A percentile compares a stretch with the other conserved stretches of the same genome.
phyloP scores from a whole-genome alignment of 495 filamentous ascomycete genomes.

The Aspergillus sclerotiicarbonarius region DNA sequence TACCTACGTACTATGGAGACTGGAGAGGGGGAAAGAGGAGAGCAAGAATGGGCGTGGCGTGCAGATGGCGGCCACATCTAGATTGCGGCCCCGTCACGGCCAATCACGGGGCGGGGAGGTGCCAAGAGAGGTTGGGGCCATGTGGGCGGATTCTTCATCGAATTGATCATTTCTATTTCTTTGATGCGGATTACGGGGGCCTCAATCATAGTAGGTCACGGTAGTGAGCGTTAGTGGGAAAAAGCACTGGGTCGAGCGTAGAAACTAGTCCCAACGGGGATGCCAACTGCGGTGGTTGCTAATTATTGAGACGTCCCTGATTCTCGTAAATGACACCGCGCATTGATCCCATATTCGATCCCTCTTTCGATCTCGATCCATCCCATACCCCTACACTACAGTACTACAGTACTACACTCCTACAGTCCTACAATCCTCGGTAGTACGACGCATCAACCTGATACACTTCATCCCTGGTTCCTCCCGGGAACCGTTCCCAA shows the following conservation, averaged over 20 bases:
- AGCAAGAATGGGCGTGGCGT: neutral
- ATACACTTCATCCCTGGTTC: neutral
- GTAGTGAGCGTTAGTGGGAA: too few relatives aligned
- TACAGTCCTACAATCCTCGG: too few relatives aligned
- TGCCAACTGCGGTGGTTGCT: neutral
- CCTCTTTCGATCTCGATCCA: neutral
- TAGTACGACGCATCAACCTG: neutral
- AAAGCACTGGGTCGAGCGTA: too few relatives aligned
- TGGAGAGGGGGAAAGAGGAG: neutral
- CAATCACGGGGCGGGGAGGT: neutral
- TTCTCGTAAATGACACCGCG: neutral
- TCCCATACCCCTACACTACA: too few relatives aligned
- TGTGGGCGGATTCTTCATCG: conserved; percentile 2
- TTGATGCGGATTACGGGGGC: too few relatives aligned
- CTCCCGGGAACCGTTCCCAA: neutral
- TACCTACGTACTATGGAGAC: too few relatives aligned
- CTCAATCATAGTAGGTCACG: too few relatives aligned
- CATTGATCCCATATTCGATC: conserved; percentile 4
- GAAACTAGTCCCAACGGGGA: neutral
- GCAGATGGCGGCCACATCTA: conserved; percentile 9
- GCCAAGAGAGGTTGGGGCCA: conserved; percentile 2
- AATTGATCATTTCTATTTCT: neutral
- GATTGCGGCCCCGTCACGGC: neutral
- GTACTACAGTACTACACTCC: too few relatives aligned
- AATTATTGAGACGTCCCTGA: neutral